Base-by-base conservation (phyloP, 2,329 filamentous ascomycete species). In the Pseudomassariella vexata region DNA sequence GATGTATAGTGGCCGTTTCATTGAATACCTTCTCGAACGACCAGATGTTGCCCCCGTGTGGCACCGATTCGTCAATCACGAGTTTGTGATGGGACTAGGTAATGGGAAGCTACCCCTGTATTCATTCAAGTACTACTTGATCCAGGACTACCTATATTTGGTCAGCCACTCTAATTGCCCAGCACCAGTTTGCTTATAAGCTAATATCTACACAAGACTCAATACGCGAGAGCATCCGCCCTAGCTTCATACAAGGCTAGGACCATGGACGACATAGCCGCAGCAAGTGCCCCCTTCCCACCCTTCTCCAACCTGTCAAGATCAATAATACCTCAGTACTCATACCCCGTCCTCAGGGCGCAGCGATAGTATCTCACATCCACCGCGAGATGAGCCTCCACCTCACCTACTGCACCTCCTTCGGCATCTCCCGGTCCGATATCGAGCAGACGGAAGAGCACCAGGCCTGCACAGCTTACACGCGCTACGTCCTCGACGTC, bases 61-160 rank as follows among this genome's bases (percentile, higher is more conserved):
- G 90, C 64, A 79, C 28, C 63, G 66, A 9, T 94, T 87, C 50
- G 80, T 85, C 3, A 68, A 88, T 44, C 90, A 96, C 52, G 76
- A 81, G 0, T 96, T 96, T 50, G 85, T 94, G 24, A 66, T 79
- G 49, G 75, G 73, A 10, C 66, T 96, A 50, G 88, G 83, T 1
- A 69, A 82, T 37, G 88, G 87, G 0, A 82, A 74, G 6, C 64
- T 96, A 14, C 82, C 85, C 0, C 46, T 82, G 1, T 75, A 83
- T 25, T 81, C 79, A 0, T 96, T 95, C 66, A 92, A 88, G 56
- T 73, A 82, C 23, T 96, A 95, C 53, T 76, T 96, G 35, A 72
- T 92, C 8, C 90, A 96, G 48, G 90, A 96, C 50, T 95, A 95
- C 49, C 68, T 95, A 5, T 96, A 92, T 50, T 63, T 95, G 25